Base-by-base conservation (phyloP, 345 rosid genomes). In the Brassica carinata region DNA sequence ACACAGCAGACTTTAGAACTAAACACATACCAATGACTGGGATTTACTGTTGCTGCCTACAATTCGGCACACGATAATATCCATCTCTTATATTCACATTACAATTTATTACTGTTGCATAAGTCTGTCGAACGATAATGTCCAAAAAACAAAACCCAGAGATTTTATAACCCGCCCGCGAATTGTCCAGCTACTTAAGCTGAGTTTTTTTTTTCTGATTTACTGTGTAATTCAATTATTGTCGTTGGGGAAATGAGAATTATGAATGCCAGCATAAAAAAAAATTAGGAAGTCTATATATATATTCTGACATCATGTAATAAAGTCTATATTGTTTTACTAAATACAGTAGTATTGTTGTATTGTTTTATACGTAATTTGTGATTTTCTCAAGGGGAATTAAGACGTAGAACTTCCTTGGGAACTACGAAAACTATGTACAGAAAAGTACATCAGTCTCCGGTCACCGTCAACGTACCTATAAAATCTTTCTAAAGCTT, bases 381-480 rank as follows among this genome's bases (percentile, higher is more conserved):
- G 67, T 11, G 48, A 66, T 17, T 17, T 17, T 78, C 7, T 71
- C 3, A 53, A 70, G 29, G 40, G 34, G 58, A 69, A 65, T 36
- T 55, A 38, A 38, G 68, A 66, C 77, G 73, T 57, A 67, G 14
- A 23, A 69, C 26, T 23, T 73, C 70, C 1, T 74, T 51, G 75
- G 79, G 59, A 48, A 31, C 59, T 74, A 57, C 29, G 70, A 69
- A 74, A 38, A 80, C 83, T 51, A 69, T 80, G 79, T 74, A 80
- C 79, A 69, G 75, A 74, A 80, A 74, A 64, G 83, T 80, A 75
- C 79, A 74, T 62, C 51, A 74, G 71, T 66, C 75, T 31, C 61
- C 67, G 75, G 83, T 80, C 71, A 45, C 75, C 19, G 27, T 80
- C 83, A 80, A 51, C 75, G 4, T 74, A 69, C 71, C 71, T 48